Conservation (phyloP, 2,329 filamentous ascomycete genomes). For the Ophiostoma sp. region DNA sequence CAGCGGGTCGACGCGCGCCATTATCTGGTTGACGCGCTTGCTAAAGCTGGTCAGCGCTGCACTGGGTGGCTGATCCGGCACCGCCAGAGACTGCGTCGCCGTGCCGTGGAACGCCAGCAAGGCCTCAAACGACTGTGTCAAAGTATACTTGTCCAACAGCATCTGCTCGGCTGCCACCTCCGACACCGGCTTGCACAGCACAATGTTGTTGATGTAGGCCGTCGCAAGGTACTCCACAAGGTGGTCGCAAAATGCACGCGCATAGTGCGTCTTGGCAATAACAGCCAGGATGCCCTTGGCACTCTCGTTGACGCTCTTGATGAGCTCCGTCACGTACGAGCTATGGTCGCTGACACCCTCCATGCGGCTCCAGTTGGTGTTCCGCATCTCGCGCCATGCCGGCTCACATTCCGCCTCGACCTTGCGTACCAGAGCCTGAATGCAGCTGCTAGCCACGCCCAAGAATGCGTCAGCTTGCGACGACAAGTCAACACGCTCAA, state of each 20-base stretch:
- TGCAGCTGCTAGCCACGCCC: conserved; percentile 83
- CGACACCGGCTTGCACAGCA: conserved; percentile 83
- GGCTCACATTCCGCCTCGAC: conserved; percentile 79
- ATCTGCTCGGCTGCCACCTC: conserved; percentile 96
- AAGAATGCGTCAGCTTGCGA: conserved; percentile 93
- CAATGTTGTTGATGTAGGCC: conserved; percentile 75
- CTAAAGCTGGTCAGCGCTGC: conserved; percentile 59
- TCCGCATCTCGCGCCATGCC: conserved; percentile 94
- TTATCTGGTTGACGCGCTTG: conserved; percentile 78
- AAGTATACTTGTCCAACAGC: conserved; percentile 88
- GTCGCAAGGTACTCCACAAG: conserved; percentile 82
- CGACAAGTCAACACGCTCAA: conserved; percentile 74
- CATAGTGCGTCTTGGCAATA: conserved; percentile 87
- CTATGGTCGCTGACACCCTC: conserved; percentile 92
- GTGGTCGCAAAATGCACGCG: conserved; percentile 90
- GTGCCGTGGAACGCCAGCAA: conserved; percentile 61
- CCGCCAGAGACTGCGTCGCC: conserved; percentile 27
- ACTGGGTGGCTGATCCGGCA: conserved; percentile 30
- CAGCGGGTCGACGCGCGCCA: conserved; percentile 82
- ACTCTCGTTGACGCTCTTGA: conserved; percentile 65
- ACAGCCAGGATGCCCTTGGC: conserved; percentile 69
- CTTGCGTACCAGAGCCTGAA: conserved; percentile 75
- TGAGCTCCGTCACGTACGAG: conserved; percentile 78
- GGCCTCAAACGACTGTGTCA: conserved; percentile 72
- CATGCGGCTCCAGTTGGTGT: conserved; percentile 90